These are phyloP conservation scores for Umbelopsis vinacea DNA, from an alignment of 192 early-diverging fungal genomes.

Conservation along the genomic window DNA sequence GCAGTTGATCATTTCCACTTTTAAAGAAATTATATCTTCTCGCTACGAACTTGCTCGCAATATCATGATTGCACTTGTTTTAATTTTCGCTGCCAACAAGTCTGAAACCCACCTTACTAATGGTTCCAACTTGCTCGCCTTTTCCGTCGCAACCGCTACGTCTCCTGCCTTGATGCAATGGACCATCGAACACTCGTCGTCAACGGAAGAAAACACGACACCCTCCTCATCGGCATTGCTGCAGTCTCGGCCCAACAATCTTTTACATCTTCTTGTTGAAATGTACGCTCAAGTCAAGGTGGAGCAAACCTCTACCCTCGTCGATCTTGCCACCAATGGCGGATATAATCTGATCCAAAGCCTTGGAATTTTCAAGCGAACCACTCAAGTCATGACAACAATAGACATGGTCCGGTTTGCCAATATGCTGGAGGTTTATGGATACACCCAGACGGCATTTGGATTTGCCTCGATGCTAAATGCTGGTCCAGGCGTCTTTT, in stretches of 20 bases:
- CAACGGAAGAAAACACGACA: not conserved
- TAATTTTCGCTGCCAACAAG: not conserved
- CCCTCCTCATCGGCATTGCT: not conserved
- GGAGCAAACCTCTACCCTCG: not conserved
- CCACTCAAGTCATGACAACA: constrained; percentile 9
- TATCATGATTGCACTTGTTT: constrained; percentile 1
- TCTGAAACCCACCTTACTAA: not conserved
- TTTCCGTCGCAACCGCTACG: constrained; percentile 3
- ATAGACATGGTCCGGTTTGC: constrained; percentile 22
- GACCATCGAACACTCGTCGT: constrained; percentile 9
- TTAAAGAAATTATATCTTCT: not conserved
- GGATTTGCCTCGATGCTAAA: constrained; percentile 6
- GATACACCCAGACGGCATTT: constrained; percentile 6
- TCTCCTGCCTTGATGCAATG: constrained; percentile 19
- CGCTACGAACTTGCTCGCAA: constrained; percentile 18
- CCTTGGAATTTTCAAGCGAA: constrained; percentile 10
- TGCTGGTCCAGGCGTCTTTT: constrained; percentile 14
- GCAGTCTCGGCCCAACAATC: not conserved
- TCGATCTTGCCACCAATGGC: not conserved
- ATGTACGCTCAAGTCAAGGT: constrained; percentile 2
- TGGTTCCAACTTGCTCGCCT: not conserved
- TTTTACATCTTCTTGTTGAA: constrained; percentile 1
- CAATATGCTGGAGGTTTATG: constrained; percentile 22
- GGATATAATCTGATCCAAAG: not conserved
- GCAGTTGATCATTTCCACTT: constrained; percentile 12